Base-by-base conservation (phyloP, 148 eudicot species). In the Cornus controversa region DNA sequence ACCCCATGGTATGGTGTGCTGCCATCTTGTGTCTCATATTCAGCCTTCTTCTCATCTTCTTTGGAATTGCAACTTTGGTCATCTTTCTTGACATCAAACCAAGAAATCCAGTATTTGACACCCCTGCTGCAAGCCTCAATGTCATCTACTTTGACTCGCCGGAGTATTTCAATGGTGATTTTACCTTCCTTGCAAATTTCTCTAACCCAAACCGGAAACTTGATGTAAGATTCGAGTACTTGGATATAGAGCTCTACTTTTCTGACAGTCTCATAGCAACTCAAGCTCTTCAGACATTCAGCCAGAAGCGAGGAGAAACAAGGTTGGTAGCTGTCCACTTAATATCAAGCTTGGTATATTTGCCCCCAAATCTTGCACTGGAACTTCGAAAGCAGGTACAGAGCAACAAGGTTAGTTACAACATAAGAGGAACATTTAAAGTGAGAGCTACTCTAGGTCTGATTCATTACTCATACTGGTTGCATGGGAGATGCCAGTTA, bases 71-170 rank as follows among this genome's bases (percentile, higher is more conserved):
- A 16, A 93, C 94, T 47, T 64, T 96, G 36, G 75, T 91, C 34
- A 66, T 92, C n/a, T 92, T 80, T 68, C 86, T 93, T 0, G 86
- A 70, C 20, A 34, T 93, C 58, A 91, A 87, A 69, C 97, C 99
- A 0, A 88, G 71, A 76, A 78, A 53, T 75, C 98, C 99, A 0
- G 75, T 78, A 8, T 92, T 96, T 42, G 98, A 96, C 78, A 82
- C 84, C 68, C 82, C 94, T 11, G 85, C 81, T n/a, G 98, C 97
- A 26, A 87, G 67, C 67, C 89, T 93, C 40, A 88, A 76, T 26
- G 85, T 91, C 78, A 84, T 93, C 82, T 90, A 92, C 87, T 87
- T 92, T 53, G 91, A 89, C 78, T 85, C 98, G 0, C 91, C 93
- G 0, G 84, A 83, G 50, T 80, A 85, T 80, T 81, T 93, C 79